These are phyloP conservation scores for Fomitopsis schrenkii DNA, from an alignment of 1,284 basidiomycete species.

Conservation along the genomic window DNA sequence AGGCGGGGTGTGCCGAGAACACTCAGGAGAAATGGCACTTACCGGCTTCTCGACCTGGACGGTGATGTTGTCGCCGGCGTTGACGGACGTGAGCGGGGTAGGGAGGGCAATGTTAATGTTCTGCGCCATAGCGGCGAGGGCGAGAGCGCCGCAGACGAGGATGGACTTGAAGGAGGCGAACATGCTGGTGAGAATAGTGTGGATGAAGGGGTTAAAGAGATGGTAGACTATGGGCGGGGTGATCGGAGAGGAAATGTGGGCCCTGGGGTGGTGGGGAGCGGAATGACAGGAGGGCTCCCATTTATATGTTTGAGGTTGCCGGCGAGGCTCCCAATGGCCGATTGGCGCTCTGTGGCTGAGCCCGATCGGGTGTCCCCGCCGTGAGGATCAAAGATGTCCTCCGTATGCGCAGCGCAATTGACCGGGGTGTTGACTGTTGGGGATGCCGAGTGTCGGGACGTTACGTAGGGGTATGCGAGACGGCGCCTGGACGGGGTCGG, in stretches of 20 bases:
- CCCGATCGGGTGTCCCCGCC: neutral
- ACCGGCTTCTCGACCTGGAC: conserved; percentile 44
- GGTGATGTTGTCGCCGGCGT: conserved; percentile 32
- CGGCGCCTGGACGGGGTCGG: neutral
- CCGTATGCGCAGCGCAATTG: neutral
- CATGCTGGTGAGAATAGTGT: neutral
- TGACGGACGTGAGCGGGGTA: conserved; percentile 25
- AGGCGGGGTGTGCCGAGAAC: too few relatives aligned
- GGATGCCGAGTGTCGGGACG: neutral
- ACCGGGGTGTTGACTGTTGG: neutral
- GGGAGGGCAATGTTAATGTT: conserved; percentile 35
- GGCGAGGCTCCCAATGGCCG: neutral
- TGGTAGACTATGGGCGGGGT: neutral
- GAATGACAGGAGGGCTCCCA: neutral
- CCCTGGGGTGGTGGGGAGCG: neutral
- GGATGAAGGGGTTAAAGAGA: neutral
- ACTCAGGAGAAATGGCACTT: conserved; percentile 13
- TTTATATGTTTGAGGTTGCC: neutral
- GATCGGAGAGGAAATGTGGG: neutral
- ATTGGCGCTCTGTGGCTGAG: neutral
- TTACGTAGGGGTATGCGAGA: neutral
- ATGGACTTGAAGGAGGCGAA: conserved; percentile 15
- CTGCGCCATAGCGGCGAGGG: conserved; percentile 35
- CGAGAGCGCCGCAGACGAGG: conserved; percentile 17
- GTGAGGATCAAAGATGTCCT: neutral